Base-by-base conservation (phyloP, 805 yeast species). In the Candida gorgasii region DNA sequence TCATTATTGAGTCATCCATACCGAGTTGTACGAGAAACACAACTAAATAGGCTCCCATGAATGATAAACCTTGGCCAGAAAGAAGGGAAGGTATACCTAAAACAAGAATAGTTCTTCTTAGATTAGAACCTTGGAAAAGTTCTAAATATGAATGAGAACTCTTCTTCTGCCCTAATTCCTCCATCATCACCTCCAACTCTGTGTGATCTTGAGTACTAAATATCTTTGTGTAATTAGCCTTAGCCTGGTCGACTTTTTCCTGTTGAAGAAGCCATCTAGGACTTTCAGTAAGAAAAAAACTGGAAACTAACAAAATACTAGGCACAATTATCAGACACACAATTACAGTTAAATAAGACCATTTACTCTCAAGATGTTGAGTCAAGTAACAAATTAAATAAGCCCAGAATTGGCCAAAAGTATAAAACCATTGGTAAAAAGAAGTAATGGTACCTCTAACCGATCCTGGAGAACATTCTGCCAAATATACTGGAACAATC, bases 401-500 rank as follows among this genome's bases (percentile, higher is more conserved):
- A 14, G 31, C 31, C 31, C 31, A 28, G n/a, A 28, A 28, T 22
- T 22, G 24, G 15, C 35, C 18, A 17, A 31, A 31, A 12, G 35
- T 31, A 17, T 31, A 31, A 16, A 31, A 31, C 35, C 35, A 31
- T 17, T 31, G 35, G 18, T 31, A 31, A 22, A 22, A 22, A 7
- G 24, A 22, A 22, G 24, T 22, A 7, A 22, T 22, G 9, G 24
- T 22, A 6, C 35, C 35, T 31, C 35, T 31, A 16, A 31, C 15
- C 12, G 22, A 8, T 13, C 35, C 35, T 13, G 35, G 35, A 15
- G 35, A 31, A 15, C 73, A 44, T 49, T 76, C 80, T 5, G 76
- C 63, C 29, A 72, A 60, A 48, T 73, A 57, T 11, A 73, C 46
- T 5, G 79, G 75, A 14, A 73, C 62, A 6, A 74, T 61, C 22